phyloP scores from a whole-genome alignment of 306 rosid genomes.

The Cucurbita pepo region DNA sequence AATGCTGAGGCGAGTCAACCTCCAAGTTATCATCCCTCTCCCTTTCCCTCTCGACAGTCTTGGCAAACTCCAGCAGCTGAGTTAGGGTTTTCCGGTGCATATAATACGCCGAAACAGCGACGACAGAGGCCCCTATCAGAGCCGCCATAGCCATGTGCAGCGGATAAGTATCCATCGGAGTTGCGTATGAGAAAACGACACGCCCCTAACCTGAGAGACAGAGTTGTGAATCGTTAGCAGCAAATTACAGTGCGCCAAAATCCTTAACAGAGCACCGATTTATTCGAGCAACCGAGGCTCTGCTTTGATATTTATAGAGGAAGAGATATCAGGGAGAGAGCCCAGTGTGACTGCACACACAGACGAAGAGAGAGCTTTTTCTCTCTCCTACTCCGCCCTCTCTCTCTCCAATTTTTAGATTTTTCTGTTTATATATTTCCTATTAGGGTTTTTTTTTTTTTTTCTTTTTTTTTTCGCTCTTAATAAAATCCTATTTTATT shows the following conservation, averaged over 20 bases:
- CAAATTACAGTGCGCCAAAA: neutral
- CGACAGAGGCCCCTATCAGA: slow-evolving; percentile 78
- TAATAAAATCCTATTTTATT: too few species aligned
- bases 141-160: slow-evolving; percentile 94
- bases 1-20: slow-evolving; percentile 36
- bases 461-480: too few species aligned
- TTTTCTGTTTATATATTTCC: neutral
- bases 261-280: slow-evolving; percentile 3
- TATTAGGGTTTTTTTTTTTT: neutral
- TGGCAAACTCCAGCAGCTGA: slow-evolving; percentile 76
- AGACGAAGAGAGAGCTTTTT: neutral
- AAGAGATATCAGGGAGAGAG: neutral
- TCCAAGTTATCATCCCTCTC: slow-evolving; percentile 24
- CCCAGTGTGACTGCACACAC: neutral
- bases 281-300: slow-evolving; percentile 1
- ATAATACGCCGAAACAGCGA: slow-evolving; percentile 79
- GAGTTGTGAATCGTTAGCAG: neutral
- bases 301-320: slow-evolving; percentile 29
- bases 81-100: slow-evolving; percentile 86
- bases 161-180: slow-evolving; percentile 56
- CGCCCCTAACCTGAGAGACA: slow-evolving; percentile 25
- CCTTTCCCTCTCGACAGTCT: slow-evolving; percentile 49
- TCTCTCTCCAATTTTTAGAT: neutral
- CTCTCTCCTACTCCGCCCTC: neutral
- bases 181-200: slow-evolving; percentile 8